Percentiles rank a stretch among this genome's conserved stretches.
phyloP scores from a whole-genome alignment of 1,284 basidiomycete genomes.

The Exobasidium cylindrosporum region DNA sequence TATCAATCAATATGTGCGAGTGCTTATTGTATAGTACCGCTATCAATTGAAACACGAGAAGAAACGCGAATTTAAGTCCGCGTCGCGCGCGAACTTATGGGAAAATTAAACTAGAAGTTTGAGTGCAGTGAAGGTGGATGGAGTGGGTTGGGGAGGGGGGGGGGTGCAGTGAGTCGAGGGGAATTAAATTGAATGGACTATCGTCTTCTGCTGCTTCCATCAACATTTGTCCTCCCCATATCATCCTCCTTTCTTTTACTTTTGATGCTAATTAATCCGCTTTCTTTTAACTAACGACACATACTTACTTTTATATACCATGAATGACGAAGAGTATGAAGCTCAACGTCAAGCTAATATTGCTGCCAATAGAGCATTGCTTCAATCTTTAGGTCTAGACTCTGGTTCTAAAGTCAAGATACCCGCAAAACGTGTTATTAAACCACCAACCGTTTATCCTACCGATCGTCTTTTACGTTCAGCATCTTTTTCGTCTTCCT shows the following conservation, averaged over 20 bases:
- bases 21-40: too few relatives aligned
- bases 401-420: neutral
- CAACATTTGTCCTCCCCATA: neutral
- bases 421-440: neutral
- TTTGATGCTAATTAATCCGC: neutral
- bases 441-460: neutral
- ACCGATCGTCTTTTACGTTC: neutral
- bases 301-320: neutral
- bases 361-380: constrained; percentile 15
- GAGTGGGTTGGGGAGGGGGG: too few relatives aligned
- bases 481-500: neutral
- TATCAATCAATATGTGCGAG: too few relatives aligned
- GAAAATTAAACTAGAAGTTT: too few relatives aligned
- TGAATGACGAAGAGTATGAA: constrained; percentile 13
- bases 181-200: too few relatives aligned
- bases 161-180: too few relatives aligned
- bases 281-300: neutral
- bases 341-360: constrained; percentile 14
- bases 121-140: too few relatives aligned
- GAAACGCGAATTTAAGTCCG: too few relatives aligned
- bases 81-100: too few relatives aligned
- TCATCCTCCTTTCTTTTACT: neutral
- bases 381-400: constrained; percentile 17
- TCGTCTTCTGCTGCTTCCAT: neutral
- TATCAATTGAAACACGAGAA: too few relatives aligned